Conservation (phyloP, 2,329 filamentous ascomycete species). For the Epichloe hybrida region DNA sequence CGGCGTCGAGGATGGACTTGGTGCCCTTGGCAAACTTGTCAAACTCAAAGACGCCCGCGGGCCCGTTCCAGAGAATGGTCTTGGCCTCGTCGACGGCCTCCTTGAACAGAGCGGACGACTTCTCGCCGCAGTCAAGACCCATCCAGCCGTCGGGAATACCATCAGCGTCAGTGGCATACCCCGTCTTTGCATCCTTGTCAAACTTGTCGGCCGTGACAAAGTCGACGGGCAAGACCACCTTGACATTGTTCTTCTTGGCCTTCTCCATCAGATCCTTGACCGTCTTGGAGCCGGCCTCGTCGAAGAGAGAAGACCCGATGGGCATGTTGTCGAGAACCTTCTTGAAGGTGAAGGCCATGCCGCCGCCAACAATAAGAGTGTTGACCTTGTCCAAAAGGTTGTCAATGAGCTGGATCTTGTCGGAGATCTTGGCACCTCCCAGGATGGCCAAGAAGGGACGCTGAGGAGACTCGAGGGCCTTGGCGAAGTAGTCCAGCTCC, state of each 20-base stretch:
- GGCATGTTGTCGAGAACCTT: slow-evolving; percentile 86
- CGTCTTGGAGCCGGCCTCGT: slow-evolving; percentile 86
- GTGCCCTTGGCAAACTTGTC: slow-evolving; percentile 87
- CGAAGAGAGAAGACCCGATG: slow-evolving; percentile 86
- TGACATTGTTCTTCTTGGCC: slow-evolving; percentile 91
- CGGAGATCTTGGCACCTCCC: slow-evolving; percentile 93
- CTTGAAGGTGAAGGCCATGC: slow-evolving; percentile 99
- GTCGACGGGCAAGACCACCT: slow-evolving; percentile 87
- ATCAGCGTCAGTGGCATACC: slow-evolving; percentile 68
- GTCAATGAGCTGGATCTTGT: slow-evolving; percentile 99
- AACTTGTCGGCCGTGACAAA: slow-evolving; percentile 97
- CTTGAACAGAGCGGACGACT: slow-evolving; percentile 82
- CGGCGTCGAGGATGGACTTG: slow-evolving; percentile 81
- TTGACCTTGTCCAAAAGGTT: slow-evolving; percentile 97
- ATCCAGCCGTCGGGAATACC: slow-evolving; percentile 97
- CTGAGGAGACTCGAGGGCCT: slow-evolving; percentile 85
- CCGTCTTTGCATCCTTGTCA: slow-evolving; percentile 65
- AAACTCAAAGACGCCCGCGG: slow-evolving; percentile 94
- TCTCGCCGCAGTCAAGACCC: slow-evolving; percentile 86
- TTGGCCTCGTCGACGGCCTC: slow-evolving; percentile 74
- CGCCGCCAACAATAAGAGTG: slow-evolving; percentile 91
- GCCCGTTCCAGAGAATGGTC: slow-evolving; percentile 99
- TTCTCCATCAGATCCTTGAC: slow-evolving; percentile 81
- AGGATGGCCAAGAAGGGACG: slow-evolving; percentile 97
- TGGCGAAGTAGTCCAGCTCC: slow-evolving; percentile 98